These are phyloP conservation scores for Anisodus acutangulus DNA, from an alignment of 257 asterid species.

Conservation along the genomic window DNA sequence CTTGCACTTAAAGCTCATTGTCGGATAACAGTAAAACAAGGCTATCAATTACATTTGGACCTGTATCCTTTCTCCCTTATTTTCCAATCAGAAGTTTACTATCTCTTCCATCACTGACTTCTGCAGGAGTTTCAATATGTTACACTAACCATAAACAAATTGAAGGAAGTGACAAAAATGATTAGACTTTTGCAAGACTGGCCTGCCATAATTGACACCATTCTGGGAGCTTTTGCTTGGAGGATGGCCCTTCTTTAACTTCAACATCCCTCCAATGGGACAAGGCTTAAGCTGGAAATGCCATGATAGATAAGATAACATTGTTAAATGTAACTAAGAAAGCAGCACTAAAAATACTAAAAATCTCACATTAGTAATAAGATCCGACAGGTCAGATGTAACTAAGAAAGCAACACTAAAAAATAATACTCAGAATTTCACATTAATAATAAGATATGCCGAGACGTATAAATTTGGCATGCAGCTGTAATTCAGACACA, in stretches of 20 bases:
- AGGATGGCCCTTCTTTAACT: background rate
- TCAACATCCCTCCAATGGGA: conserved; percentile 9
- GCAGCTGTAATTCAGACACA: background rate
- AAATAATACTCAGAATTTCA: background rate
- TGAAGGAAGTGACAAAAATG: background rate
- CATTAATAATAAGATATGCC: background rate
- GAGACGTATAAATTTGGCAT: background rate
- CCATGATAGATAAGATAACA: background rate
- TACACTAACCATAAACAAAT: conserved; percentile 10
- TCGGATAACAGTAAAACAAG: background rate
- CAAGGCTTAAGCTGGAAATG: conserved; percentile 25
- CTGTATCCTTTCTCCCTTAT: background rate
- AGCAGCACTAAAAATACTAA: background rate
- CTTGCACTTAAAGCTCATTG: background rate
- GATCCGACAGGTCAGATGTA: background rate
- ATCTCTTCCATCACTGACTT: background rate
- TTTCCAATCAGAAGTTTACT: background rate
- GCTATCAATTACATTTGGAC: background rate
- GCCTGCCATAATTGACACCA: conserved; percentile 15
- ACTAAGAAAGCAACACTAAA: background rate
- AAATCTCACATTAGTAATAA: background rate
- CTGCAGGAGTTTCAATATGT: conserved; percentile 24
- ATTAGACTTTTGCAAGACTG: background rate
- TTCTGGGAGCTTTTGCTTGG: conserved; percentile 13
- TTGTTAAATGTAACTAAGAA: conserved; percentile 4